A percentile compares a stretch with the other conserved stretches of the same genome.
Evolutionary conservation across 257 asterid genomes (phyloP).

Genomic region (Petunia secreta): DNA sequence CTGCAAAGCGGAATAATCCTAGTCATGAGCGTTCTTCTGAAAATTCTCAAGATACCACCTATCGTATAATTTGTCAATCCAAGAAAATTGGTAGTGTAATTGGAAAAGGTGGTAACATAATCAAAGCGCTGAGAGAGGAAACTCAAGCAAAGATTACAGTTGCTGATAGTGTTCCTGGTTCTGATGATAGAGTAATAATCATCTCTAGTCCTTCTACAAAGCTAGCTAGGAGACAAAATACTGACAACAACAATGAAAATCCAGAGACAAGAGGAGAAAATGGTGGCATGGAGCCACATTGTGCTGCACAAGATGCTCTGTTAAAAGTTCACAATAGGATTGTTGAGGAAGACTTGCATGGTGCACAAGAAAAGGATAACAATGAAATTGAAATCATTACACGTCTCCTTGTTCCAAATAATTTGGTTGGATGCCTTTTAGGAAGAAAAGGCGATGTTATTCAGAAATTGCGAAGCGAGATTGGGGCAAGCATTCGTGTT

Average conservation of each 20-base stretch:
- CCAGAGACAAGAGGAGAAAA: slow-evolving; percentile 33
- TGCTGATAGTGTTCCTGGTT: slow-evolving; percentile 71
- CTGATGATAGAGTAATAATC: slow-evolving; percentile 74
- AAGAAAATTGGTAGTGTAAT: slow-evolving; percentile 76
- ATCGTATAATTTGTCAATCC: slow-evolving; percentile 69
- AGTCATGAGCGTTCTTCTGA: slow-evolving; percentile 45
- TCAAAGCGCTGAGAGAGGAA: slow-evolving; percentile 78
- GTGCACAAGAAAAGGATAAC: slow-evolving; percentile 39
- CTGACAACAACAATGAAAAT: slow-evolving; percentile 34
- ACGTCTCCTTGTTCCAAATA: slow-evolving; percentile 70
- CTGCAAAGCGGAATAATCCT: slow-evolving; percentile 51
- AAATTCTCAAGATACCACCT: slow-evolving; percentile 56
- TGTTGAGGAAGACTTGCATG: slow-evolving; percentile 62
- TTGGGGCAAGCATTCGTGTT: slow-evolving; percentile 82
- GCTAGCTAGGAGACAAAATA: slow-evolving; percentile 42
- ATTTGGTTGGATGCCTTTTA: slow-evolving; percentile 70
- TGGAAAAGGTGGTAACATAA: slow-evolving; percentile 83
- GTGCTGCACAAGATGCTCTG: slow-evolving; percentile 90
- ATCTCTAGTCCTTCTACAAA: slow-evolving; percentile 65
- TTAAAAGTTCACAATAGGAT: slow-evolving; percentile 77
- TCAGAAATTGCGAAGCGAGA: slow-evolving; percentile 75
- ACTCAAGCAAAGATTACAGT: slow-evolving; percentile 82
- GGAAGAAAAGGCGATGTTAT: slow-evolving; percentile 88
- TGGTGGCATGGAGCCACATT: slow-evolving; percentile 50
- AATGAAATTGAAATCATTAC: slow-evolving; percentile 60